Evolutionary conservation across 2,329 filamentous ascomycete genomes (phyloP).

Genomic region (Cercospora canescens): DNA sequence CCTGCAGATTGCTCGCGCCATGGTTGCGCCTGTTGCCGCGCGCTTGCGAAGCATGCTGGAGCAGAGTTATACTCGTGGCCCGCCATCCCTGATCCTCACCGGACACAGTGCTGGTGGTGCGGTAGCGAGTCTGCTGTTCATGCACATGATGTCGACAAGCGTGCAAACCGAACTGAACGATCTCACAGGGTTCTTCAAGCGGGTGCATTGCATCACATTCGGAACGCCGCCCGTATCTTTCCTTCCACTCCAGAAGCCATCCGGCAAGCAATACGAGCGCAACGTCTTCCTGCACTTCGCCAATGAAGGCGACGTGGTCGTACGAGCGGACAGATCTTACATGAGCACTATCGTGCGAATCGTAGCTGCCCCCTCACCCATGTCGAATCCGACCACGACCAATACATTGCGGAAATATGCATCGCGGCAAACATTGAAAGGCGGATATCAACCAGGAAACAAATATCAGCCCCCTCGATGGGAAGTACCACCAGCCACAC

Average conservation of each 20-base stretch:
- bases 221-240: conserved; percentile 78
- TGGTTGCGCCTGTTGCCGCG: conserved; percentile 71
- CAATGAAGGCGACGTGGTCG: conserved; percentile 84
- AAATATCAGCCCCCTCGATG: conserved; percentile 46
- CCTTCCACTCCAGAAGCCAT: conserved; percentile 64
- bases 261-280: conserved; percentile 50
- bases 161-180: conserved; percentile 67
- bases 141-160: conserved; percentile 71
- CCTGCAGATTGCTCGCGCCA: conserved; percentile 70
- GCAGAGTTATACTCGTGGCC: conserved; percentile 67
- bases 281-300: conserved; percentile 77
- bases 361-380: conserved; percentile 52
- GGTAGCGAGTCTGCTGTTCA: conserved; percentile 75
- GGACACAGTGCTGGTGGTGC: conserved; percentile 86
- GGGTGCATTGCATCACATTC: conserved; percentile 82
- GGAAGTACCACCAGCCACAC: conserved; percentile 64
- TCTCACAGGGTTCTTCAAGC: conserved; percentile 69
- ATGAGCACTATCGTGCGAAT: conserved; percentile 71
- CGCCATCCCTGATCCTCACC: conserved; percentile 75
- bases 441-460: background rate
- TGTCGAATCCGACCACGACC: conserved; percentile 9
- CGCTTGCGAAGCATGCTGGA: conserved; percentile 68
- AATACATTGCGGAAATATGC: conserved; percentile 13
- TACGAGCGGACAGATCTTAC: conserved; percentile 74
- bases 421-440: conserved; percentile 11